These are phyloP conservation scores for Vaccinium darrowii DNA, from an alignment of 148 eudicot genomes.

Conservation along the genomic window DNA sequence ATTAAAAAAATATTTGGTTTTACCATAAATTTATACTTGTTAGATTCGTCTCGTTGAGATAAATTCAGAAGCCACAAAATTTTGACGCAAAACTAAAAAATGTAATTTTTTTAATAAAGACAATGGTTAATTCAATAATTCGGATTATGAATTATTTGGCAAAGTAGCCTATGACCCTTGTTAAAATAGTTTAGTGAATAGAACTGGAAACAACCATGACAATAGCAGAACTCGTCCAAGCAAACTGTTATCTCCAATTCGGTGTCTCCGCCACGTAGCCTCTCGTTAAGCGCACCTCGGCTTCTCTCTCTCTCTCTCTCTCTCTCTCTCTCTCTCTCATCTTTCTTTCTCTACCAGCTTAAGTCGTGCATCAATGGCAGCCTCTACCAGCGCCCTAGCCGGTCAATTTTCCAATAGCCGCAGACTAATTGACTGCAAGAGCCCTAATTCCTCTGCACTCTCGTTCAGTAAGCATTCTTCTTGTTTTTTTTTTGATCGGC, in stretches of 20 bases:
- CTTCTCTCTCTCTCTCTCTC: not conserved
- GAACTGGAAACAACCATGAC: not conserved
- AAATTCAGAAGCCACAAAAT: too few species aligned
- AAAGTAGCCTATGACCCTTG: too few species aligned
- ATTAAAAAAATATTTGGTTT: too few species aligned
- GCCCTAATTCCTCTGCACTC: constrained; percentile 5
- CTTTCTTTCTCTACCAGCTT: not conserved
- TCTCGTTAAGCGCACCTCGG: not conserved
- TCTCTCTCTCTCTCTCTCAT: not conserved
- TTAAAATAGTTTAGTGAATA: not conserved
- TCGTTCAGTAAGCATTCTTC: constrained; percentile 18
- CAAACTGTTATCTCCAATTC: not conserved
- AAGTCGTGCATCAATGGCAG: constrained; percentile 9
- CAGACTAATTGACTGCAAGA: not conserved
- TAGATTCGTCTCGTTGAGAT: too few species aligned
- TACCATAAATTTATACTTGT: too few species aligned
- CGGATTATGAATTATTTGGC: too few species aligned
- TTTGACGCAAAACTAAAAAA: too few species aligned
- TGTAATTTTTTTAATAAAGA: too few species aligned
- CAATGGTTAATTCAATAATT: too few species aligned
- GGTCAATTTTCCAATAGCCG: constrained; percentile 1
- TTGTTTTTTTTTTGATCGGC: not conserved
- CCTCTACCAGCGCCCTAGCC: constrained; percentile 19
- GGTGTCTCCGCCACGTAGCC: not conserved
- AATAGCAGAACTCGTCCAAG: not conserved